phyloP scores from a whole-genome alignment of 2,329 filamentous ascomycete species.

The Simplicillium sp. region DNA sequence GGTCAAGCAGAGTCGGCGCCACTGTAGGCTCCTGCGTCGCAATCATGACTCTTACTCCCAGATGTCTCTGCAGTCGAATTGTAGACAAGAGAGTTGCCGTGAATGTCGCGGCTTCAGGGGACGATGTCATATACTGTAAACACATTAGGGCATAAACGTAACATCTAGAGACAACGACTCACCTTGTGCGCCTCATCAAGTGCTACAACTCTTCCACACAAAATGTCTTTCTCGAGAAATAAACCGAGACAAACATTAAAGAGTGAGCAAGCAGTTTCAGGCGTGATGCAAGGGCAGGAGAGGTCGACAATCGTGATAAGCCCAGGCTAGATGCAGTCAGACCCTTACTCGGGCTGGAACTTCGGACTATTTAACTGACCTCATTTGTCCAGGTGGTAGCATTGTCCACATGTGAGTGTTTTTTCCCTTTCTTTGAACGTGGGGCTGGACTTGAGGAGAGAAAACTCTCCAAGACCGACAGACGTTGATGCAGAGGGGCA shows the following conservation, averaged over 20 bases:
- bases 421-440: too few species aligned
- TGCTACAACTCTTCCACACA: constrained; percentile 48
- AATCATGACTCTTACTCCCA: constrained; percentile 54
- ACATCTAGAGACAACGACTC: too few species aligned
- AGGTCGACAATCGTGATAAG: constrained; percentile 59
- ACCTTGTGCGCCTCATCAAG: constrained; percentile 71
- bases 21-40: constrained; percentile 68
- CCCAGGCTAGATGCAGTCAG: constrained; percentile 28
- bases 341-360: too few species aligned
- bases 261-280: constrained; percentile 54
- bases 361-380: too few species aligned
- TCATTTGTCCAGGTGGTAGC: too few species aligned
- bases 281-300: constrained; percentile 57
- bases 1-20: constrained; percentile 53
- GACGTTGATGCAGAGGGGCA: constrained; percentile 45
- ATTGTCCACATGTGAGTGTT: too few species aligned
- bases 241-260: constrained; percentile 60
- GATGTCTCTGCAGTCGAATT: constrained; percentile 60
- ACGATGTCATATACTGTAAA: constrained; percentile 54
- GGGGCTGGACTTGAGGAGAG: too few species aligned
- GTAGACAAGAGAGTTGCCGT: constrained; percentile 50
- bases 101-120: constrained; percentile 40
- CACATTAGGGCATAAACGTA: too few species aligned
- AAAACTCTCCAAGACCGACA: constrained; percentile 57
- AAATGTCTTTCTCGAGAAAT: constrained; percentile 44